Percentiles rank a stretch among this genome's conserved stretches.
phyloP scores from a whole-genome alignment of 1,284 basidiomycete species.

The Malassezia restricta region DNA sequence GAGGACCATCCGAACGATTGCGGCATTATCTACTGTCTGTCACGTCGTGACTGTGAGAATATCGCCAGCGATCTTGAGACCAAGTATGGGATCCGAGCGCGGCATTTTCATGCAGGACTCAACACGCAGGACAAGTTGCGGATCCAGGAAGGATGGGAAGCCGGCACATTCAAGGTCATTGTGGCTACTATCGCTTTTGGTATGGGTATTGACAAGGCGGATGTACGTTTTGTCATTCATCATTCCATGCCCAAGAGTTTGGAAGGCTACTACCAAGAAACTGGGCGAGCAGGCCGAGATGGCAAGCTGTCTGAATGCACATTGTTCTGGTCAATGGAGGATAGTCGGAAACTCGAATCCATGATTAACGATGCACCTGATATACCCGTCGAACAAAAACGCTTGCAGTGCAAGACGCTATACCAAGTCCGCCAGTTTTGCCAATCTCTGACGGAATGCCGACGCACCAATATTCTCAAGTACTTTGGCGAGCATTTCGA shows the following conservation, averaged over 20 bases:
- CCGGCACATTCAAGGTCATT: constrained; percentile 63
- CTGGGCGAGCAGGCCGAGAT: constrained; percentile 70
- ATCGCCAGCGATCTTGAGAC: constrained; percentile 59
- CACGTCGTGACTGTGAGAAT: constrained; percentile 63
- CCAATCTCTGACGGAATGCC: constrained; percentile 68
- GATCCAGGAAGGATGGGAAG: constrained; percentile 65
- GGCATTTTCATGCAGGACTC: constrained; percentile 80
- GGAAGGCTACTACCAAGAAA: constrained; percentile 69
- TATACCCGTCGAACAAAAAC: constrained; percentile 51
- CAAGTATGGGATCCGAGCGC: constrained; percentile 56
- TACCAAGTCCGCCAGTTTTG: constrained; percentile 62
- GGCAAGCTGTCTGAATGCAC: constrained; percentile 50
- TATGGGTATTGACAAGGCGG: constrained; percentile 90
- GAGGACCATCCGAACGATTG: constrained; percentile 55
- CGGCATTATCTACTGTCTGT: constrained; percentile 77
- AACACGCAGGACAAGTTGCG: constrained; percentile 55
- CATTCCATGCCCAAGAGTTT: constrained; percentile 59
- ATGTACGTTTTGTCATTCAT: constrained; percentile 70
- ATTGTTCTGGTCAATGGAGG: constrained; percentile 52
- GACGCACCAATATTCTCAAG: constrained; percentile 67
- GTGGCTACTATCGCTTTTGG: constrained; percentile 80
- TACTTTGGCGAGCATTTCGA: constrained; percentile 60
- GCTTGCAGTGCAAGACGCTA: constrained; percentile 54
- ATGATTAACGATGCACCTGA: constrained; percentile 54
- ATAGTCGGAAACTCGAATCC: constrained; percentile 51